These are phyloP conservation scores for Chenopodium suecicum DNA, from an alignment of 148 eudicot species.

Conservation along the genomic window DNA sequence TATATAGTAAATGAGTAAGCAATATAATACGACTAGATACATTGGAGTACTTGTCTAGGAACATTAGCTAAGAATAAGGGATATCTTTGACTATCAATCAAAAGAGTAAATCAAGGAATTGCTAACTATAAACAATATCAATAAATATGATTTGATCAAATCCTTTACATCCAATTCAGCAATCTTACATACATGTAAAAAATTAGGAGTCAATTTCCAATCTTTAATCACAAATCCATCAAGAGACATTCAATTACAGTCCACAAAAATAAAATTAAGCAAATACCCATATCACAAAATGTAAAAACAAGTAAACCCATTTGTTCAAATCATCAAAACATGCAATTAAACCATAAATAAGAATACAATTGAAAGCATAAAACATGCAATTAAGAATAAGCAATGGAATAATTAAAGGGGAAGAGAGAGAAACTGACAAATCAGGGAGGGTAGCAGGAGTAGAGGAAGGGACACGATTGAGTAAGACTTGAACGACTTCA, in stretches of 20 bases:
- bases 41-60: too few relatives aligned
- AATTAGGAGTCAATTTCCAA: not conserved
- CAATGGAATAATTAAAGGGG: not conserved
- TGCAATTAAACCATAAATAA: not conserved
- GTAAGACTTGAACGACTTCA: slow-evolving; percentile 60
- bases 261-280: not conserved
- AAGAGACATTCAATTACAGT: not conserved
- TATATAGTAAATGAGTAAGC: too few relatives aligned
- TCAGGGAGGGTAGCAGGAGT: slow-evolving; percentile 56
- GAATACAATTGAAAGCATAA: not conserved
- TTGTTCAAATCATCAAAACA: not conserved
- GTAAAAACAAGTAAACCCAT: not conserved
- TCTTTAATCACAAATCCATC: not conserved
- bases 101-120: too few relatives aligned
- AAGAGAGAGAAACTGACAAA: slow-evolving; percentile 41
- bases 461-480: slow-evolving; percentile 55
- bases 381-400: not conserved
- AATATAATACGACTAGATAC: too few relatives aligned
- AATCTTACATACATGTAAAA: not conserved
- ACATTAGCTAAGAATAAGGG: too few relatives aligned
- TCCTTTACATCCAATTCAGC: not conserved
- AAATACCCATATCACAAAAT: slow-evolving; percentile 11
- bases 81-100: too few relatives aligned
- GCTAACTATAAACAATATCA: too few relatives aligned
- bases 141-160: too few relatives aligned